A percentile compares a stretch with the other conserved stretches of the same genome.
Evolutionary conservation across 306 rosid genomes (phyloP).

Genomic region (Mucuna pruriens): DNA sequence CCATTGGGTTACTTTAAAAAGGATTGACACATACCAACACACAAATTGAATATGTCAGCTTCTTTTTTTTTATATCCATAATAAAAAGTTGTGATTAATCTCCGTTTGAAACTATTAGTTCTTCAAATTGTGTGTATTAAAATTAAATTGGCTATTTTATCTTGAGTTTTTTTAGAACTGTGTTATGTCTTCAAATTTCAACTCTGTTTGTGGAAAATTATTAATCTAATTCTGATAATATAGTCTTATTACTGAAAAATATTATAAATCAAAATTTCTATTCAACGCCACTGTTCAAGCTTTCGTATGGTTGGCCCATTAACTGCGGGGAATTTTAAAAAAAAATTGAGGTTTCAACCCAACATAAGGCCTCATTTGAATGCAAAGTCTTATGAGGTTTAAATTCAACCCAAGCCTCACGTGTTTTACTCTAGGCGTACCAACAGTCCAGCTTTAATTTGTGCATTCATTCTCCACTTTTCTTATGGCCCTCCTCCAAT

Average conservation of each 20-base stretch:
- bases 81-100: too few relatives aligned
- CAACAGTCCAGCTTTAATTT: neutral
- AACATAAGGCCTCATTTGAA: neutral
- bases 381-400: neutral
- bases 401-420: neutral
- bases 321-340: too few relatives aligned
- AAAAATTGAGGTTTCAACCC: neutral
- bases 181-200: neutral
- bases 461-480: neutral
- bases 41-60: too few relatives aligned
- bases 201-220: neutral
- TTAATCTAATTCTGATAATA: neutral
- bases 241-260: neutral
- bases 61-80: too few relatives aligned
- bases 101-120: too few relatives aligned
- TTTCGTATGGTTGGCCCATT: neutral
- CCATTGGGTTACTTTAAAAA: too few relatives aligned
- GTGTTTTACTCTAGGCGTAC: neutral
- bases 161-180: neutral
- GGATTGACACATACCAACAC: too few relatives aligned
- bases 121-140: too few relatives aligned
- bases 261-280: neutral
- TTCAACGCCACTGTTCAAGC: neutral
- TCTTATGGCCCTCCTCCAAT: too few relatives aligned
- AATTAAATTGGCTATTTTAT: neutral